Evolutionary conservation across 495 filamentous ascomycete species (phyloP), one percentile per base, ranked within the genome.

Genomic region (Daldinia grandis): DNA sequence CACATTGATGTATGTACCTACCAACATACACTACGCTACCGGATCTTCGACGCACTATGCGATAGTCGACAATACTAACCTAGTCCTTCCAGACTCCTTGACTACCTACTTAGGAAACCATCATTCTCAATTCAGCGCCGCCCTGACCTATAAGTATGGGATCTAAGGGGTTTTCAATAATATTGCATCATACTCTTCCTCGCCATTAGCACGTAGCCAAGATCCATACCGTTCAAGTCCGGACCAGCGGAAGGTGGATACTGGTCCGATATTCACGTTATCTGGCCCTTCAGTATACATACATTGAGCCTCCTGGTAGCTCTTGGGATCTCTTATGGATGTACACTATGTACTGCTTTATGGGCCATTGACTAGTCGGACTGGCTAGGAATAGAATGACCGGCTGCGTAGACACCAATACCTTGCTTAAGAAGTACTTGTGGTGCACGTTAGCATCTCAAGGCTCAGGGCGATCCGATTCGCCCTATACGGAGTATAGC

Each of bases 401-500:
- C 35, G 42, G 51, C 42, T 68, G 47, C 44, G 37, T 62, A 38
- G 40, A 62, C 28, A 28, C 49, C 33, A 58, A 66, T 58, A 33
- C 42, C 60, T 42, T 38, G n/a, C 38, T 47, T 47, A n/a, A 66
- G 38, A 59, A 66, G 40, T 24, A 6, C 35, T 68, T 57, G 30
- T 38, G 49, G 56, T 9, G 28, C 25, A 64, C 37, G 53, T 66
- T 69, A 56, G 65, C 33, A 66, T 59, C 57, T 51, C 57, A 38
- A 62, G 2, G 51, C 51, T 50, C 37, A 62, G 37, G 27, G 42
- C 12, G 58, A 47, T 65, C 70, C 51, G 65, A 73, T 69, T 73
- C 65, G 70, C 58, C 58, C 57, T 69, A 31, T 28, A 40, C 40
- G 28, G 33, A 51, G 56, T 58, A 31, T 25, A 24, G 42, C 53